These are phyloP conservation scores for Colletotrichum viniferum DNA, from an alignment of 2,329 filamentous ascomycete species.

Conservation along the genomic window DNA sequence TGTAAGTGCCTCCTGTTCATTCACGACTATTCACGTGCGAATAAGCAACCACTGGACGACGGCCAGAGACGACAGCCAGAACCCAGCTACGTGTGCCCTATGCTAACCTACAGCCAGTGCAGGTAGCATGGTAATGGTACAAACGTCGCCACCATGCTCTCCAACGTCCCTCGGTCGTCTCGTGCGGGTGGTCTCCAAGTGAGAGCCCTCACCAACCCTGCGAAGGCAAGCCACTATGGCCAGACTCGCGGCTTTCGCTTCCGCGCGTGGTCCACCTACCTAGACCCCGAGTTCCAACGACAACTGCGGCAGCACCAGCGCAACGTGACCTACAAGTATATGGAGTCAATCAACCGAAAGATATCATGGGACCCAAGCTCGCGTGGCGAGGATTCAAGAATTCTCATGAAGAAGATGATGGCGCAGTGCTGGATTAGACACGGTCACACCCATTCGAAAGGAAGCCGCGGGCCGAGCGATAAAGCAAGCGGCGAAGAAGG, in stretches of 20 bases:
- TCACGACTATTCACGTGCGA: background rate
- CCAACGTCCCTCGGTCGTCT: constrained; percentile 30
- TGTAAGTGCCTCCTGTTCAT: background rate
- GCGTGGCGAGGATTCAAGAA: constrained; percentile 36
- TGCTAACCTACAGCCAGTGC: background rate
- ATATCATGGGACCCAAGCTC: constrained; percentile 50
- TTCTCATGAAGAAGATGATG: constrained; percentile 45
- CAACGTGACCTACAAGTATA: constrained; percentile 47
- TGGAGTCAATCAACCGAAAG: constrained; percentile 47
- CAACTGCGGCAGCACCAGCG: constrained; percentile 50
- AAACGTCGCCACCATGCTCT: constrained; percentile 23
- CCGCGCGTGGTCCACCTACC: constrained; percentile 48
- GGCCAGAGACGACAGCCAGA: background rate
- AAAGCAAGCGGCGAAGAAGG: constrained; percentile 41
- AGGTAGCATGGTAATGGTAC: background rate
- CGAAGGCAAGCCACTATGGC: constrained; percentile 29
- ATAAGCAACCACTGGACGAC: too few relatives aligned
- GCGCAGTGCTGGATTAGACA: constrained; percentile 42
- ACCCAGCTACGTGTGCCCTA: background rate
- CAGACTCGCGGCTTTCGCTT: constrained; percentile 55
- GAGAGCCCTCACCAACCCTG: background rate
- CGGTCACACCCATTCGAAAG: constrained; percentile 24
- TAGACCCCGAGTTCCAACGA: constrained; percentile 44
- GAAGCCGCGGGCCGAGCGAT: constrained; percentile 36
- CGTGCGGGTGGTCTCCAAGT: constrained; percentile 30